Base-by-base conservation (phyloP, 306 rosid species). In the Oemleria cerasiformis region DNA sequence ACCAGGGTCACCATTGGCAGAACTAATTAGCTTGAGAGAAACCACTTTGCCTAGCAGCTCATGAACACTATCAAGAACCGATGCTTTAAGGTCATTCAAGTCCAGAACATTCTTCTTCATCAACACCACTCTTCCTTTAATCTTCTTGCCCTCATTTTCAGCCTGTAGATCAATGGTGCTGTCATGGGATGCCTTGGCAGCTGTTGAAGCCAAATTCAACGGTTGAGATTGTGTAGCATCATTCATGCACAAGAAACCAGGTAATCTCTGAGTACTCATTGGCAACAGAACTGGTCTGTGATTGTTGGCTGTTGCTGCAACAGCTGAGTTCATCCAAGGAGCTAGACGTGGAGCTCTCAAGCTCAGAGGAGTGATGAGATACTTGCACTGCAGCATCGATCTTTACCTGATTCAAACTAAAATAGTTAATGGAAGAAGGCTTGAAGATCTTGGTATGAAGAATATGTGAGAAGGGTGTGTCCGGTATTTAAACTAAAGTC, bases 51-150 rank as follows among this genome's bases (percentile, higher is more conserved):
- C 92, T 21, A 84, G 1, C 16, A 90, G 49, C 83, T 92, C 98
- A 6, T 73, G 83, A 63, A 88, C n/a, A 48, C 84, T 73, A 81
- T 92, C 98, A 2, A 75, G 40, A 36, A 88, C 0, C 8, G 90
- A 79, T 0, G 91, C 88, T 53, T 65, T 72, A 11, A 92, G 74
- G 70, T 89, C 92, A 44, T 88, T 85, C 77, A 84, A 63, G 55
- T 92, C 96, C 77, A 92, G 30, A 59, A 85, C 89, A 63, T 86
- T 88, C 65, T 88, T 92, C 83, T 84, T 92, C 94, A 88, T 89
- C 80, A 92, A 42, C 7, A 89, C 76, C 81, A 86, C 95, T 15
- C 36, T 77, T 12, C 96, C 98, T 79, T 47, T 81, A 6, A 89
- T 77, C 60, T 76, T 64, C 55, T 44, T 71, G 40, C 8, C 73